A percentile compares a stretch with the other conserved stretches of the same genome.
Conservation (phyloP, 2,329 filamentous ascomycete species). For the Talaromyces marneffei region DNA sequence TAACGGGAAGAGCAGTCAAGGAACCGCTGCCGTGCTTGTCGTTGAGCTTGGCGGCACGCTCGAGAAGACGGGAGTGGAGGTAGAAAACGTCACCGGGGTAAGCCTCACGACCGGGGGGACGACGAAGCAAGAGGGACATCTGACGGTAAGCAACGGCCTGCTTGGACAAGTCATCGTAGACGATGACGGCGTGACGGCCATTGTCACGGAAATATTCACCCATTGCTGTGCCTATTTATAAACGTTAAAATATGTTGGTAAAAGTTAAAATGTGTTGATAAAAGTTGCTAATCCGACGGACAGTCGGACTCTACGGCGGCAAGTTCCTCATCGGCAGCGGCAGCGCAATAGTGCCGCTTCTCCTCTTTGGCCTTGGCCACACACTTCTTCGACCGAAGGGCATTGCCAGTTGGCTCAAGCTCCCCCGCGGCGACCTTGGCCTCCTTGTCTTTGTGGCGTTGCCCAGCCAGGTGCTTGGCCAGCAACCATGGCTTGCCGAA, state of each 20-base stretch:
- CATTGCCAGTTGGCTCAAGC: no score
- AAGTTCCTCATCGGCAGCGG: constrained; percentile 14
- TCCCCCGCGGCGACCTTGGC: no score
- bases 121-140: constrained; percentile 96
- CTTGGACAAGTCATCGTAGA: constrained; percentile 96
- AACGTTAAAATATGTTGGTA: not conserved
- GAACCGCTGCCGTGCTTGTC: constrained; percentile 91
- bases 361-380: not conserved
- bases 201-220: constrained; percentile 75
- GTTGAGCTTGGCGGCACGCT: constrained; percentile 99
- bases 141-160: constrained; percentile 97
- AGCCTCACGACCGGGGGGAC: constrained; percentile 97
- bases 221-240: constrained; percentile 34
- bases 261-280: not conserved
- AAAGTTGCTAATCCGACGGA: constrained; percentile 15
- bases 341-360: not conserved
- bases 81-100: constrained; percentile 99
- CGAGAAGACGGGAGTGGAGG: constrained; percentile 96
- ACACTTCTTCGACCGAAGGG: no score
- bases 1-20: constrained; percentile 92
- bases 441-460: no score
- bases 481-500: no score
- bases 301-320: constrained; percentile 14
- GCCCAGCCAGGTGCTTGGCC: no score
- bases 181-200: constrained; percentile 80